phyloP scores from a whole-genome alignment of 1,139 yeast genomes.

The Debaryomyces sp. region DNA sequence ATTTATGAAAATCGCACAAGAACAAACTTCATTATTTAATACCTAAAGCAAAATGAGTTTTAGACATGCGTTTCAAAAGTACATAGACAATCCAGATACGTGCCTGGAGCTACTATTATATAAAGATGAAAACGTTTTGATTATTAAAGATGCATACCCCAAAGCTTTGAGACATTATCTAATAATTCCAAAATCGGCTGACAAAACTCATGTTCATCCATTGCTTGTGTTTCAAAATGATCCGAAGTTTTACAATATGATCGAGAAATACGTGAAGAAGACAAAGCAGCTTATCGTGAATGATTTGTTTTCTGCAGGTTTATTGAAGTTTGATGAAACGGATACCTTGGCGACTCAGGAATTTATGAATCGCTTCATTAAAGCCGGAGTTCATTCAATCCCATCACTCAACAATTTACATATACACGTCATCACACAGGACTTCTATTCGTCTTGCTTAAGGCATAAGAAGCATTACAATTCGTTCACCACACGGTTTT shows the following conservation, averaged over 20 bases:
- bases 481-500: constrained; percentile 68
- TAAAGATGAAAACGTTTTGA: constrained; percentile 54
- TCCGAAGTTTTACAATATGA: constrained; percentile 28
- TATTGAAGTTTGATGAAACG: constrained; percentile 14
- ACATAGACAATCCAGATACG: constrained; percentile 33
- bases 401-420: constrained; percentile 75
- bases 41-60: constrained; percentile 30
- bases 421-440: constrained; percentile 70
- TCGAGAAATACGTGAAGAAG: constrained; percentile 43
- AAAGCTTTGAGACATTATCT: constrained; percentile 65
- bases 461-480: constrained; percentile 71
- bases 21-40: not conserved
- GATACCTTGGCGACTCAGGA: constrained; percentile 15
- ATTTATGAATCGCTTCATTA: constrained; percentile 42
- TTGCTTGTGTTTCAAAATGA: constrained; percentile 48
- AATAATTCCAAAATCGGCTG: constrained; percentile 55
- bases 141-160: constrained; percentile 64
- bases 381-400: constrained; percentile 67
- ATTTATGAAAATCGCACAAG: not conserved
- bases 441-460: constrained; percentile 55
- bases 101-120: constrained; percentile 32
- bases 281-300: constrained; percentile 44
- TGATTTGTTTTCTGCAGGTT: constrained; percentile 31
- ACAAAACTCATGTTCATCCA: constrained; percentile 53
- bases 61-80: constrained; percentile 34